Conservation (phyloP, 2,329 filamentous ascomycete species). For the Nigrospora osmanthi region DNA sequence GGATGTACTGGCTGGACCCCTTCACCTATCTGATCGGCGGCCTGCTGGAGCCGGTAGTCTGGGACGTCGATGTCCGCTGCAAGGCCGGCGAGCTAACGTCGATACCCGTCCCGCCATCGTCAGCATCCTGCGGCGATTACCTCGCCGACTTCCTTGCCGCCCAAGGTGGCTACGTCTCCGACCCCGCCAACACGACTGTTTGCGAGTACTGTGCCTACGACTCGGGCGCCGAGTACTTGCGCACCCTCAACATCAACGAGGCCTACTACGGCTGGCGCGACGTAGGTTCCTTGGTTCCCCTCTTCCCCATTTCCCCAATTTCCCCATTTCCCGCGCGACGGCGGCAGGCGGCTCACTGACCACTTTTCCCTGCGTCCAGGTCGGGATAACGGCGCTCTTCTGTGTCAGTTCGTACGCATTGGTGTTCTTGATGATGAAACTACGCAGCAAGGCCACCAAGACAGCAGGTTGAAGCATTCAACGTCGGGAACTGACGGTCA, state of each 20-base stretch:
- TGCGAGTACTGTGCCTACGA: conserved; percentile 9
- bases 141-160: conserved; percentile 48
- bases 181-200: background rate
- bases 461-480: conserved; percentile 7
- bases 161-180: conserved; percentile 37
- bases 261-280: conserved; percentile 10
- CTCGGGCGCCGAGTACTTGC: conserved; percentile 9
- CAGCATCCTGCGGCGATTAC: conserved; percentile 57
- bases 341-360: no score
- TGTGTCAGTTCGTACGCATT: conserved; percentile 30
- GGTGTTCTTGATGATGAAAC: conserved; percentile 39
- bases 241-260: conserved; percentile 10
- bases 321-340: background rate
- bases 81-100: conserved; percentile 24
- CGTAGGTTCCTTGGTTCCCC: conserved; percentile 3
- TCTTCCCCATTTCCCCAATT: no score
- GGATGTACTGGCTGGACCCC: conserved; percentile 63
- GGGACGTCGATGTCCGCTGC: conserved; percentile 41
- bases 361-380: background rate
- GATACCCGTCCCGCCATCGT: conserved; percentile 51
- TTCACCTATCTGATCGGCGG: conserved; percentile 67
- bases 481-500: no score
- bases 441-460: conserved; percentile 38
- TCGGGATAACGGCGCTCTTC: conserved; percentile 31
- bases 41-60: conserved; percentile 55